These are phyloP conservation scores for Solanum sparsipilum DNA, from an alignment of 257 asterid species.

Conservation along the genomic window DNA sequence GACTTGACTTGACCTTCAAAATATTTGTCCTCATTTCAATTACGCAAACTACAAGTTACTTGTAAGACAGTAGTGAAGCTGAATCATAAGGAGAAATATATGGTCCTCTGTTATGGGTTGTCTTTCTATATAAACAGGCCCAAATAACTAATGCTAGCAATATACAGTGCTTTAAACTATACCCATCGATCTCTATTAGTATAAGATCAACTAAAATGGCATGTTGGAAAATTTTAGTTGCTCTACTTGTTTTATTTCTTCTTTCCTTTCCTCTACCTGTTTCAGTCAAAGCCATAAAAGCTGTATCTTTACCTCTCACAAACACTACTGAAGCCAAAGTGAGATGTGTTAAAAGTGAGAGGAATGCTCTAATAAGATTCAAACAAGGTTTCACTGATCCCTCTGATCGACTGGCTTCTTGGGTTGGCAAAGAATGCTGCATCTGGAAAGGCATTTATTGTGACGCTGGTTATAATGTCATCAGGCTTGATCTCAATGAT, in stretches of 20 bases:
- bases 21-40: background rate
- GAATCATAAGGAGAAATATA: background rate
- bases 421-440: conserved; percentile 5
- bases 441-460: background rate
- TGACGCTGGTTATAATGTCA: background rate
- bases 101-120: background rate
- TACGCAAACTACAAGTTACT: background rate
- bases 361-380: background rate
- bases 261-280: background rate
- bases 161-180: background rate
- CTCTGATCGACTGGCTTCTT: background rate
- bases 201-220: background rate
- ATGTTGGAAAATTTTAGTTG: background rate
- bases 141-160: background rate
- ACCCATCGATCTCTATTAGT: background rate
- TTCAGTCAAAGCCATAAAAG: background rate
- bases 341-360: conserved; percentile 1
- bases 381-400: background rate
- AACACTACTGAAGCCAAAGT: background rate
- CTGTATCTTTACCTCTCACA: background rate
- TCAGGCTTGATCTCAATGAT: background rate
- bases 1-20: background rate
- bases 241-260: background rate
- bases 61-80: background rate
- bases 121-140: background rate